phyloP scores from a whole-genome alignment of 371 early-diverging fungal genomes.

The Fennellomyces sp. region DNA sequence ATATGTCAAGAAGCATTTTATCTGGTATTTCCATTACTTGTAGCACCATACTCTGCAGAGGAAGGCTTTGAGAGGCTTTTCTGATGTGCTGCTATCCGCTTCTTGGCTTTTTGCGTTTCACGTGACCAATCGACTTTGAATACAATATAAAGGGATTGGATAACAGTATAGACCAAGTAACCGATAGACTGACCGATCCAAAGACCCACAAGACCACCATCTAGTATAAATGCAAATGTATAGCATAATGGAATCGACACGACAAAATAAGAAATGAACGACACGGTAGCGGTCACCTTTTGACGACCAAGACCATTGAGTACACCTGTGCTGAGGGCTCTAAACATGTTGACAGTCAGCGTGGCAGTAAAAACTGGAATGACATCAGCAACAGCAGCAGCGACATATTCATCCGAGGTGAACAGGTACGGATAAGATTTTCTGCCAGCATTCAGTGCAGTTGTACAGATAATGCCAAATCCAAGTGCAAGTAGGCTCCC shows the following conservation, averaged over 20 bases:
- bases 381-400: slow-evolving; percentile 62
- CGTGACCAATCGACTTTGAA: neutral
- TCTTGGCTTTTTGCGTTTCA: neutral
- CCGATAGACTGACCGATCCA: neutral
- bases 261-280: slow-evolving; percentile 51
- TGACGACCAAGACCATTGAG: slow-evolving; percentile 68
- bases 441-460: slow-evolving; percentile 29
- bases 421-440: slow-evolving; percentile 56
- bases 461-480: neutral
- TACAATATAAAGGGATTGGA: neutral
- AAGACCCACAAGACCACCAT: neutral
- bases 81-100: too few relatives aligned
- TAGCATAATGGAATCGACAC: slow-evolving; percentile 24
- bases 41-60: too few relatives aligned
- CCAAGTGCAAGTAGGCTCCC: neutral
- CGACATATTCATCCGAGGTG: slow-evolving; percentile 61
- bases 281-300: slow-evolving; percentile 57
- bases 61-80: too few relatives aligned
- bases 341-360: slow-evolving; percentile 65
- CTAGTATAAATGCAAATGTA: neutral
- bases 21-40: too few relatives aligned
- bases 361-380: slow-evolving; percentile 73
- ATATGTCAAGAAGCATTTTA: too few relatives aligned
- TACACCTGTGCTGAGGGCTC: slow-evolving; percentile 60
- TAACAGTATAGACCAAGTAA: neutral